A percentile compares a stretch with the other conserved stretches of the same genome.
These are phyloP conservation scores for Rosa chinensis DNA, from an alignment of 306 rosid species.

Conservation along the genomic window DNA sequence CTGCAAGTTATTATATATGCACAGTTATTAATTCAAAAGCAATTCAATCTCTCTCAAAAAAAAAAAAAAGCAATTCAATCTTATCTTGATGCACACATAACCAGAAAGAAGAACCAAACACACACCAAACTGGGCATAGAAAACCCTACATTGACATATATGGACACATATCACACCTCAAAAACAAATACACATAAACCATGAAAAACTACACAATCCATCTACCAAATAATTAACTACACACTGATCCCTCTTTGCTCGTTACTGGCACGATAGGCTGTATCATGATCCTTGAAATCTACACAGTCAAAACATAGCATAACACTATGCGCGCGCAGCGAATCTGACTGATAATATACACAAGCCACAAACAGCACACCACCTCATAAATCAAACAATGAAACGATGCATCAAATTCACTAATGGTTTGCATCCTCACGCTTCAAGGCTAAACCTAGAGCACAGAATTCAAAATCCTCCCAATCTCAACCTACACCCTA, in stretches of 20 bases:
- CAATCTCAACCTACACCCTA: background rate
- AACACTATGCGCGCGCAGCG: background rate
- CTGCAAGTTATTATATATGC: background rate
- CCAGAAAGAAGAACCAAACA: background rate
- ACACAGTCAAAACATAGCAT: background rate
- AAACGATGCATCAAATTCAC: background rate
- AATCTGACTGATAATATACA: background rate
- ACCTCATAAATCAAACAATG: background rate
- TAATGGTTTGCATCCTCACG: background rate
- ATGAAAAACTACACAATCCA: background rate
- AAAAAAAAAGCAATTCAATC: slow-evolving; percentile 1
- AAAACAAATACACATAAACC: background rate
- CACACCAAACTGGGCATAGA: background rate
- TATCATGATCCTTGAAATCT: background rate
- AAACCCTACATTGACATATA: background rate
- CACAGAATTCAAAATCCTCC: background rate
- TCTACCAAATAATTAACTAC: background rate
- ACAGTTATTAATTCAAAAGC: background rate
- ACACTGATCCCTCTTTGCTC: background rate
- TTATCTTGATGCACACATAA: background rate
- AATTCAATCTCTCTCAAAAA: background rate
- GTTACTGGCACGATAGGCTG: background rate
- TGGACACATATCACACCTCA: background rate
- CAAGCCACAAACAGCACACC: background rate
- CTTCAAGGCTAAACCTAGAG: background rate